Evolutionary conservation across 2,329 filamentous ascomycete genomes (phyloP), one percentile per base, ranked within the genome.

Genomic region (Hypoxylon sp.): DNA sequence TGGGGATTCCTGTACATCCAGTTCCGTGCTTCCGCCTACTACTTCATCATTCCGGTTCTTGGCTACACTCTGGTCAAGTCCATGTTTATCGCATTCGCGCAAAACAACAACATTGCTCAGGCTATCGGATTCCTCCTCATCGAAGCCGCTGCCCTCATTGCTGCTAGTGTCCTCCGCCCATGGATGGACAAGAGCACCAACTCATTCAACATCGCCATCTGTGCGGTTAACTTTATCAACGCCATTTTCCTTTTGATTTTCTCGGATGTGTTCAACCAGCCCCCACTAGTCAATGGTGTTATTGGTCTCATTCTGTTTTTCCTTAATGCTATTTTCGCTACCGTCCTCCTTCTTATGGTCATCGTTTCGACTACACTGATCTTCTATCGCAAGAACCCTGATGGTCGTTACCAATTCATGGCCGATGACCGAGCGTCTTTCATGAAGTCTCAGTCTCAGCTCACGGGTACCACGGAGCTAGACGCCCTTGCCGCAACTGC

Each of bases 131-230:
- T 96, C 55, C 83, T 97, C 53, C 82, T 97, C 67, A 89, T 96
- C 66, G 93, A 97, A 79, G 89, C 89, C 3, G 86, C 81, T 52
- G 89, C 91, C 70, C 85, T 97, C 64, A 89, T 96, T 74, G 86
- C 82, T 45, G 89, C 92, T 59, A 91, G 89, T 74, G 89, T 94
- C 52, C 82, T 96, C 75, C 88, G 91, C 59, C 93, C 93, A n/a
- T 97, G 92, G 88, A 97, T 97, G 93, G 93, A 97, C 85, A 96
- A 95, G 88, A 94, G 93, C 83, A 96, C 93, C 67, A 97, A 97
- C 79, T 89, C 89, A 63, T 95, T 94, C 86, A 96, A 96, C 83
- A 95, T 97, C 76, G 86, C 92, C 65, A 97, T 96, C 74, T 90
- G 88, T 63, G 89, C 89, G 34, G 85, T 95, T 79, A 96, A 95